Percentiles rank a stretch among this genome's conserved stretches.
These are phyloP conservation scores for Cladosporium cucumerinum DNA, from an alignment of 2,329 filamentous ascomycete species.

Conservation along the genomic window DNA sequence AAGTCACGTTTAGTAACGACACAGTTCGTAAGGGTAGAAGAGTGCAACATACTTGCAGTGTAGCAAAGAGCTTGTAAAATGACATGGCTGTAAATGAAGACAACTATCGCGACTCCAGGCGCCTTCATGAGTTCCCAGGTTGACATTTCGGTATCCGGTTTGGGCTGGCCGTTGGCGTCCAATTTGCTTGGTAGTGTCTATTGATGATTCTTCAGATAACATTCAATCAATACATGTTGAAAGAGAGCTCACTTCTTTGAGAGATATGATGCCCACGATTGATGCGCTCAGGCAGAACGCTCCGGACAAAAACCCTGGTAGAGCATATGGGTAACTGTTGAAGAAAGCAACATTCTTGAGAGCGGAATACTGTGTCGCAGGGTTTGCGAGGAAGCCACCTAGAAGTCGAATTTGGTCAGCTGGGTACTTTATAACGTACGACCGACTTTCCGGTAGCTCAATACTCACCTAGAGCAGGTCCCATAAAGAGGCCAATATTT, in stretches of 20 bases:
- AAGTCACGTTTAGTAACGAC: neutral
- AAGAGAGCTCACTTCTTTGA: neutral
- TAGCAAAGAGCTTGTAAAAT: conserved; percentile 69
- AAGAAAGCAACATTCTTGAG: conserved; percentile 60
- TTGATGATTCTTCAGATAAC: neutral
- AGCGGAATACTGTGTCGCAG: conserved; percentile 60
- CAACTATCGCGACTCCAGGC: conserved; percentile 63
- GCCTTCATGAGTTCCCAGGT: conserved; percentile 56
- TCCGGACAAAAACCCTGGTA: conserved; percentile 60
- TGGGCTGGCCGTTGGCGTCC: neutral
- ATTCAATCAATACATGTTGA: neutral
- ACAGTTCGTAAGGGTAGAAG: neutral
- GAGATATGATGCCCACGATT: conserved; percentile 7
- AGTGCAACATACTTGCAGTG: conserved; percentile 49
- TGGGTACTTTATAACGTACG: neutral
- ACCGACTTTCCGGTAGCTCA: neutral
- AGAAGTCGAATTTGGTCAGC: conserved; percentile 11
- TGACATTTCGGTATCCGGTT: conserved; percentile 39
- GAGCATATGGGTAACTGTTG: conserved; percentile 61
- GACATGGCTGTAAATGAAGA: conserved; percentile 63
- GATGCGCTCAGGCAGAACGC: conserved; percentile 46
- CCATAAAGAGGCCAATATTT: conserved; percentile 71
- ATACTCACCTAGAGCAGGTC: conserved; percentile 56
- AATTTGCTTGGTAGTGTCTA: conserved; percentile 30
- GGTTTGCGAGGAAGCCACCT: conserved; percentile 68